Evolutionary conservation across 352 stramenopile genomes (phyloP), one percentile per base, ranked within the genome.

Genomic region (Pythium myriotylum): DNA sequence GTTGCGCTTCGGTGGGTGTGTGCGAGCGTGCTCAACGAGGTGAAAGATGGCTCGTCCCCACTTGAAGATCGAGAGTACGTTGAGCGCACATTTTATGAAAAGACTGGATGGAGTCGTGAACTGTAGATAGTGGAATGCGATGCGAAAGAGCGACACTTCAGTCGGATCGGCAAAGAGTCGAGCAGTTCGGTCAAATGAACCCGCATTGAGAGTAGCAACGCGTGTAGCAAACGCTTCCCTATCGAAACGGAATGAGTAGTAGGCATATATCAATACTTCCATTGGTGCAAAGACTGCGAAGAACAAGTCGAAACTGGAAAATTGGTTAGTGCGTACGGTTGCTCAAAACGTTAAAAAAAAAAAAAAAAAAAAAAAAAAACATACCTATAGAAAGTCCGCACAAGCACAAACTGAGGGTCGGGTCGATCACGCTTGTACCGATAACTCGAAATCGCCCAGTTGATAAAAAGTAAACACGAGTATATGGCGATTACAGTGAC

Each of bases 251-350:
- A 88, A 88, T 4, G 60, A 60, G 29, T 74, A 54, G 35, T 77
- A 73, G 2, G 73, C 72, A 40, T 77, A 81, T 1, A 69, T 43
- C 1, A 88, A 54, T 17, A 84, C 70, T 16, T 76, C 51, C 0
- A 86, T 39, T 3, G 74, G 76, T 24, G 76, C 72, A 46, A 88
- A 84, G 6, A 86, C 79, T 2, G 74, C 79, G 59, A 88, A 88
- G 42, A 88, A 86, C 43, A 88, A 22, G 17, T 88, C 74, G 32
- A 85, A 88, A 51, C 2, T 54, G 40, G 35, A 84, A 81, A 3
- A 67, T 35, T 10, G 5, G 29, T 10, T 5, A 35, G 29, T 10
- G 76, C 33, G 14, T 48, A 17, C 9, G 37, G 3, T 40, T 40
- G 10, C 16, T 2, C 17, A 26, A 14, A 33, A 50, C 19, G 7